Evolutionary conservation across 2,329 filamentous ascomycete genomes (phyloP), one percentile per base, ranked within the genome.

Genomic region (Penicillium sp.): DNA sequence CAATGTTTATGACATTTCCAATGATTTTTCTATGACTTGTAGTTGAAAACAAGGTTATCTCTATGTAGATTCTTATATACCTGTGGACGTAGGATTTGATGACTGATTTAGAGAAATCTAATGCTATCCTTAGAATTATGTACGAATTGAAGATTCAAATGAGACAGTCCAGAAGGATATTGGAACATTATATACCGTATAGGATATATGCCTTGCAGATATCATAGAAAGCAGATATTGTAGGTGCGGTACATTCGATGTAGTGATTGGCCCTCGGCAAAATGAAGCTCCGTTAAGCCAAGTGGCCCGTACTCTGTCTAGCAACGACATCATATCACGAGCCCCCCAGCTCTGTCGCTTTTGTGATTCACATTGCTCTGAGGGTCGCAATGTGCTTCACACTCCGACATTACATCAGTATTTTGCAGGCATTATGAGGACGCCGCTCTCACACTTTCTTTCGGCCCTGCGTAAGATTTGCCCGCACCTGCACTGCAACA

Each of bases 221-320:
- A 10, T 4, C 5, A 3, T 43, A 25, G 19, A 2, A 45, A 12
- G 9, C 30, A 22, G 31, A 31, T 9, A 7, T 28, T 11, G 17
- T 19, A 33, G 43, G 19, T 33, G 31, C 14, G 14, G 31, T 35
- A 35, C 6, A 7, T 35, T 16, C 46, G 16, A 50, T 35, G 50
- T 51, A 48, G 53, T 66, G 58, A 59, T 61, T 60, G 49, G 57
- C 56, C 55, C 26, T 70, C 68, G 69, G 69, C 57, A 63, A 66
- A 72, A 72, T 67, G 63, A 70, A 72, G 61, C 68, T 71, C 69
- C 70, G 69, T 68, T 58, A 63, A 64, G 70, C 67, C 70, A 73
- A 69, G 71, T 73, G 71, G 70, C 70, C 70, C 63, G 63, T 69
- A 54, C 51, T 41, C 22, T 65, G 57, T 41, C 22, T 65, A 56